Conservation (phyloP, 305 asterid species). For the Salvia sclarea region DNA sequence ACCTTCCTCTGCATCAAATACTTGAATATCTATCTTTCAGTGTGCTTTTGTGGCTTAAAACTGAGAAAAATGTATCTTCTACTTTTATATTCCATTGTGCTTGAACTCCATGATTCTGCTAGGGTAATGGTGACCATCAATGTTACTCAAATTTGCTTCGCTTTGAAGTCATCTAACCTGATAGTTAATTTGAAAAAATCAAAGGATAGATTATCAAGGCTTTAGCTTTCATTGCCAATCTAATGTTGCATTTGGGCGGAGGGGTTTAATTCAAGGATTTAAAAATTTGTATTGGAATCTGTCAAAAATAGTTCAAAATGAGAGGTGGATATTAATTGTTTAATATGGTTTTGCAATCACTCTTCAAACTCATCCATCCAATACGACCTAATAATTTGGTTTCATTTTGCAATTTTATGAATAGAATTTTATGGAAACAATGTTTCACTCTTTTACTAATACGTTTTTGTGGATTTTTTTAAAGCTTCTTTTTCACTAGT, state of each 20-base stretch:
- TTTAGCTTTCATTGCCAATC: background rate
- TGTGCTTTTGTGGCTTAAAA: conserved; percentile 11
- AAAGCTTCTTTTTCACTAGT: background rate
- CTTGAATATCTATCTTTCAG: background rate
- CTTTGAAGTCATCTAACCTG: background rate
- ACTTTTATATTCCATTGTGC: background rate
- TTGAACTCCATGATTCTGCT: conserved; percentile 7
- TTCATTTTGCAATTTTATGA: background rate
- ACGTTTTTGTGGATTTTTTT: background rate
- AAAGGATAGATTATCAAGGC: background rate
- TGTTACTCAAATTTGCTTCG: conserved; percentile 5
- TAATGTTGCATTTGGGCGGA: background rate
- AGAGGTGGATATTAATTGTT: background rate
- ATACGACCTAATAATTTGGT: background rate
- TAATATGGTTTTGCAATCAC: background rate
- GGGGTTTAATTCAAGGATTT: background rate
- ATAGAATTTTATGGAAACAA: background rate
- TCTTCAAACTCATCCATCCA: background rate
- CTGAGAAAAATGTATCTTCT: background rate
- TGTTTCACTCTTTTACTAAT: background rate
- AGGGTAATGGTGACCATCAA: background rate
- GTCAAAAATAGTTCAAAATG: background rate
- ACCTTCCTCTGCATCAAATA: conserved; percentile 7
- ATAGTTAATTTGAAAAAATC: conserved; percentile 2
- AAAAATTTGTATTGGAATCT: background rate